Percentiles rank a stretch among this genome's conserved stretches.
Conservation (phyloP, 208 protist species). For the Acanthamoeba triangularis region DNA sequence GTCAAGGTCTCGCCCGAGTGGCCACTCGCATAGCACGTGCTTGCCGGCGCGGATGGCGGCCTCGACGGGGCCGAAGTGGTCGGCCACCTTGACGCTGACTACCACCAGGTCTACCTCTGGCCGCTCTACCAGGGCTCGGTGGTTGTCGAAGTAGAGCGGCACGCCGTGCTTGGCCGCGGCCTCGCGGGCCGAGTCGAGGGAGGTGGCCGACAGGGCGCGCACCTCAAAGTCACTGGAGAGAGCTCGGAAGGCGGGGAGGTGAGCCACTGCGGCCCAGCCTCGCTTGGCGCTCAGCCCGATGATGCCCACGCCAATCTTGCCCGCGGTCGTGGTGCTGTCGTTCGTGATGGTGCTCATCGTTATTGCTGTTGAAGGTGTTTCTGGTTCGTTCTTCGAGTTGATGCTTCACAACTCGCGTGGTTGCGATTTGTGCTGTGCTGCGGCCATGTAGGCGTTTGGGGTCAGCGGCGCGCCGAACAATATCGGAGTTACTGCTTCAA, state of each 20-base stretch:
- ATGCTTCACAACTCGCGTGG: too few relatives aligned
- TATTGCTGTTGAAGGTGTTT: too few relatives aligned
- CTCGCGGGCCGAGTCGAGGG: background rate
- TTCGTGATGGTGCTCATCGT: background rate
- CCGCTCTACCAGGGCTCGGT: background rate
- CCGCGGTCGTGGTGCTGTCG: background rate
- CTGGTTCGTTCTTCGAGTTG: too few relatives aligned
- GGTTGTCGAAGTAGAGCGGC: slow-evolving; percentile 33
- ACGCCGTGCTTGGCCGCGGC: background rate
- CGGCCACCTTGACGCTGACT: slow-evolving; percentile 24
- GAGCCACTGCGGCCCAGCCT: background rate
- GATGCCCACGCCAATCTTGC: slow-evolving; percentile 46
- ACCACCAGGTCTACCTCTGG: slow-evolving; percentile 18
- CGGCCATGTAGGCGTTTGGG: too few relatives aligned
- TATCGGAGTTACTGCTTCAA: too few relatives aligned
- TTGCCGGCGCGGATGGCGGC: slow-evolving; percentile 25
- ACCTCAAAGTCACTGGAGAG: background rate
- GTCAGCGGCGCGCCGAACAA: too few relatives aligned
- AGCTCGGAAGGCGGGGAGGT: background rate
- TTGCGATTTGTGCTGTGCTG: too few relatives aligned
- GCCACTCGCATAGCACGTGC: slow-evolving; percentile 64
- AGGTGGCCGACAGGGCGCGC: background rate
- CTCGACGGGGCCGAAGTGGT: background rate
- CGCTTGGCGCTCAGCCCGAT: slow-evolving; percentile 31
- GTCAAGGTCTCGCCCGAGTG: background rate